These are phyloP conservation scores for Zymoseptoria ardabiliae DNA, from an alignment of 2,329 filamentous ascomycete species.

Conservation along the genomic window DNA sequence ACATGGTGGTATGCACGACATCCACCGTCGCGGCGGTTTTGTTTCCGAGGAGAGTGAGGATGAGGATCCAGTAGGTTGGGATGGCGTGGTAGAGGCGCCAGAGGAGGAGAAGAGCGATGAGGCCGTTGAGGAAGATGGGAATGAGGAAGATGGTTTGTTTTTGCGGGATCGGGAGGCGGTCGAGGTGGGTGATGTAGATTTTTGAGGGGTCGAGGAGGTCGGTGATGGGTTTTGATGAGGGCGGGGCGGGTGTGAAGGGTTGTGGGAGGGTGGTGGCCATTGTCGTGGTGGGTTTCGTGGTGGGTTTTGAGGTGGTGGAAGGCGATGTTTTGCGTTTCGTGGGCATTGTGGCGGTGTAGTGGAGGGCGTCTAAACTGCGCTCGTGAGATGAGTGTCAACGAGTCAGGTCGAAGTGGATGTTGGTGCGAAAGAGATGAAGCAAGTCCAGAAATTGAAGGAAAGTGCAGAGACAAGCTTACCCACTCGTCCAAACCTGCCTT, in stretches of 20 bases:
- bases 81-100: conserved; percentile 62
- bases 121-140: conserved; percentile 67
- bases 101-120: conserved; percentile 56
- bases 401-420: neutral
- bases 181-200: conserved; percentile 80
- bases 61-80: conserved; percentile 65
- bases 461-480: neutral
- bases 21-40: conserved; percentile 60
- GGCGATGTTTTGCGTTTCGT: neutral
- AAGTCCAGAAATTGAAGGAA: neutral
- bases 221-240: conserved; percentile 59
- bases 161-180: conserved; percentile 59
- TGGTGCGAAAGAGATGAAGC: neutral
- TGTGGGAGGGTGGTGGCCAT: conserved; percentile 18
- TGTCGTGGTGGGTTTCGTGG: too few relatives aligned
- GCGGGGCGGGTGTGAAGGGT: conserved; percentile 62
- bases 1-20: conserved; percentile 49
- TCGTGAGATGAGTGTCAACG: neutral
- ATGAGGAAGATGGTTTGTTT: conserved; percentile 80
- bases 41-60: conserved; percentile 58
- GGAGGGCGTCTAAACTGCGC: neutral
- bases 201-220: conserved; percentile 57
- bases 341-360: neutral
- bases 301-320: neutral
- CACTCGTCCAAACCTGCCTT: neutral